Evolutionary conservation across 331 rosid genomes (phyloP), one percentile per base, ranked within the genome.

Genomic region (Cucumis variabilis): DNA sequence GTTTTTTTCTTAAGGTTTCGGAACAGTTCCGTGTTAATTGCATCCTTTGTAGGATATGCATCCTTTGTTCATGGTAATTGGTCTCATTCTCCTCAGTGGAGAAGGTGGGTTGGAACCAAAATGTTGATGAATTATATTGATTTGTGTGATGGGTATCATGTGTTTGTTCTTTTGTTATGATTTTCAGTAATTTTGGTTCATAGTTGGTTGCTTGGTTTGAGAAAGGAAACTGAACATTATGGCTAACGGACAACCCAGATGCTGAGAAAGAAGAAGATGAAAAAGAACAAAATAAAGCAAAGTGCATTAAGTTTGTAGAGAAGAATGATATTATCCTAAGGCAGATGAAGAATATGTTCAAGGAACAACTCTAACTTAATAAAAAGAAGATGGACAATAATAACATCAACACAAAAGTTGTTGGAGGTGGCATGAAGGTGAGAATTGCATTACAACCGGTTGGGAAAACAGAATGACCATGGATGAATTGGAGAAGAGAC

Each of bases 1-100:
- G 3, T 11, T 13, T 13, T 73, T 73, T 7, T 4, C 21, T 51
- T 78, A 25, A 67, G 37, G 63, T 17, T 80, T 80, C 23, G 14
- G 83, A 77, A 12, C 83, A 77, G 66, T 15, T 48, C n/a, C 41
- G 10, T 77, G n/a, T 14, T 66, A 77, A 77, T 33, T 77, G 83
- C n/a, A 33, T 74, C 20, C 65, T 73, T 76, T 30, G 48, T 93
- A 95, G 99, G 95, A 88, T 90, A 96, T 97, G 72, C 99, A 97
- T 90, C 99, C 99, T 84, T 73, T 97, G 62, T 82, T 94, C 7
- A 97, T 95, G 99, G 98, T 97, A 80, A 93, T 97, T 88, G 99
- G 99, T n/a, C 94, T 97, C 86, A 90, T 95, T 80, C 94, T 95
- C 70, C 69, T 95, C 73, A 95, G 95, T 81, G 99, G 99, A 87